These are phyloP conservation scores for Zygosaccharomyces bisporus DNA, from an alignment of 805 yeast genomes.

Conservation along the genomic window DNA sequence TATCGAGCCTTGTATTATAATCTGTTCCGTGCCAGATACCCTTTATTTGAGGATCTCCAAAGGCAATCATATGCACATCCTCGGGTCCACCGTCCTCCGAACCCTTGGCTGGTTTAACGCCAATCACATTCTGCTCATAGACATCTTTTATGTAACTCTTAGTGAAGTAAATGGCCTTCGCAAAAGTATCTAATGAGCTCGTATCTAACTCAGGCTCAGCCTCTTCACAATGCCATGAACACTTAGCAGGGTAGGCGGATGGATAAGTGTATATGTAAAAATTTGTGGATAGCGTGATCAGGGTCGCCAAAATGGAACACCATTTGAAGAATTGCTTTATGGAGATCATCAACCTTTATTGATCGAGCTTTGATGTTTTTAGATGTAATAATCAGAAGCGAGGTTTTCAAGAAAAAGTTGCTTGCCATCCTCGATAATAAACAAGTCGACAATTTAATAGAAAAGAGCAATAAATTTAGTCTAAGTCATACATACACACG, in stretches of 20 bases:
- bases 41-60: constrained; percentile 97
- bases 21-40: constrained; percentile 76
- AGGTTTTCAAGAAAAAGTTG: not conserved
- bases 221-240: constrained; percentile 53
- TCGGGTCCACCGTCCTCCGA: constrained; percentile 23
- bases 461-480: not conserved
- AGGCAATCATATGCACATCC: constrained; percentile 66
- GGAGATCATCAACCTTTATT: not conserved
- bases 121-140: constrained; percentile 17
- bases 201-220: constrained; percentile 8
- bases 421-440: not conserved
- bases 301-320: constrained; percentile 25
- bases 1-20: constrained; percentile 71
- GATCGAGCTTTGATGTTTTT: not conserved
- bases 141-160: constrained; percentile 33
- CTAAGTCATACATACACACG: constrained; percentile 3
- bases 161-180: constrained; percentile 26
- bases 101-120: not conserved
- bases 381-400: not conserved
- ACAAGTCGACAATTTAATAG: not conserved
- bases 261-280: constrained; percentile 74
- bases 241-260: constrained; percentile 48
- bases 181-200: constrained; percentile 13
- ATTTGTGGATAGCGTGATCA: constrained; percentile 48
- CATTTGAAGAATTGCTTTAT: constrained; percentile 18